A percentile compares a stretch with the other conserved stretches of the same genome.
Evolutionary conservation across 2,329 filamentous ascomycete genomes (phyloP).

Genomic region (Ophiosphaerella herpotricha): DNA sequence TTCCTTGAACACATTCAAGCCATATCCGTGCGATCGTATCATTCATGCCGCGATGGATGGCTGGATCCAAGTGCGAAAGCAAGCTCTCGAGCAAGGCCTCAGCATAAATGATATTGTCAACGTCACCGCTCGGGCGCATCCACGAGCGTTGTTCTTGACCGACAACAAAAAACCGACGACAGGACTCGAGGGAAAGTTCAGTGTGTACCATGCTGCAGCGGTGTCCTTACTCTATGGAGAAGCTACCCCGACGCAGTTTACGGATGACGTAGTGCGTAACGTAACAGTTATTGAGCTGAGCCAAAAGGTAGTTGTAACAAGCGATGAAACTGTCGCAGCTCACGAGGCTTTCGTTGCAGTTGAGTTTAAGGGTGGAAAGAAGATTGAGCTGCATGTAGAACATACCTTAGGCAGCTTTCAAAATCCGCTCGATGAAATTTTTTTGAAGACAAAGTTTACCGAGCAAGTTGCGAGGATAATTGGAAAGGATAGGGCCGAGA

Average conservation of each 20-base stretch:
- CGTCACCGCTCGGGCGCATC: background rate
- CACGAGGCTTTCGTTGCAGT: slow-evolving; percentile 52
- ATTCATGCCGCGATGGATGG: background rate
- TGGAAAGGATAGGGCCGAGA: slow-evolving; percentile 39
- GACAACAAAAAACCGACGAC: background rate
- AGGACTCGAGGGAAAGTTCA: slow-evolving; percentile 56
- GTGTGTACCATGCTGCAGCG: slow-evolving; percentile 60
- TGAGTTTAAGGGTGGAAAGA: slow-evolving; percentile 44
- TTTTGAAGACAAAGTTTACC: slow-evolving; percentile 56
- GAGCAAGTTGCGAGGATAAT: slow-evolving; percentile 53
- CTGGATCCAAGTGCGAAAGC: background rate
- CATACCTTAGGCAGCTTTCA: slow-evolving; percentile 58
- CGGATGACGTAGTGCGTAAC: slow-evolving; percentile 53
- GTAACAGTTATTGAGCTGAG: slow-evolving; percentile 49
- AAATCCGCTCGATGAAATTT: slow-evolving; percentile 53
- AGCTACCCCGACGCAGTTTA: slow-evolving; percentile 58
- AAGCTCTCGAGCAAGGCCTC: background rate
- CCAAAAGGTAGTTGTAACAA: slow-evolving; percentile 52
- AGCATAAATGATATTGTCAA: background rate
- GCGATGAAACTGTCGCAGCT: slow-evolving; percentile 47
- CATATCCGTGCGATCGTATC: background rate
- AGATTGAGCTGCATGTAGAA: slow-evolving; percentile 52
- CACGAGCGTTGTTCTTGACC: background rate
- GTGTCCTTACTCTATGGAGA: slow-evolving; percentile 57
- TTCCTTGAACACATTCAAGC: background rate